Conservation (phyloP, 2,329 filamentous ascomycete species). For the Aspergillus intermedius region DNA sequence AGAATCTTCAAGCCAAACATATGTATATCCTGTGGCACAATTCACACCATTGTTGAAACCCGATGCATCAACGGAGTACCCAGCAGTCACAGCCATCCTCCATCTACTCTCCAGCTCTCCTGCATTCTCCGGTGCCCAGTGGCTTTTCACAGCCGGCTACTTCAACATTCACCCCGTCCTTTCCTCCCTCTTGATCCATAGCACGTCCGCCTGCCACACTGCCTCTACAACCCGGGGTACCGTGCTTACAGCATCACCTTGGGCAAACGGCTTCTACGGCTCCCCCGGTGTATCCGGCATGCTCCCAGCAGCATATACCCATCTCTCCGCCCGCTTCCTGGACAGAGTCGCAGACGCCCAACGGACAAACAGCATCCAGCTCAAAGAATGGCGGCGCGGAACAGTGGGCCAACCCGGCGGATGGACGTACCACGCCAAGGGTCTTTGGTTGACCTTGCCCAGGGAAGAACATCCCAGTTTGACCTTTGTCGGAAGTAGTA, state of each 20-base stretch:
- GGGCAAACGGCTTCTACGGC: constrained; percentile 91
- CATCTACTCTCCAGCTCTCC: constrained; percentile 56
- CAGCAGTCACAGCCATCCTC: constrained; percentile 69
- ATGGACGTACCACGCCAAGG: constrained; percentile 98
- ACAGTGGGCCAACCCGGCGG: constrained; percentile 72
- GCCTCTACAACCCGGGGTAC: constrained; percentile 53
- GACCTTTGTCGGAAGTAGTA: constrained; percentile 82
- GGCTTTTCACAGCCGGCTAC: constrained; percentile 97
- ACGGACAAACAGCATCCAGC: constrained; percentile 53
- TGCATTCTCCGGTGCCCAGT: constrained; percentile 62
- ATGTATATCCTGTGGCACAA: constrained; percentile 80
- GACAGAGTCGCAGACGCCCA: constrained; percentile 52
- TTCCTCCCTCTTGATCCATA: constrained; percentile 69
- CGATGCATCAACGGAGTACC: constrained; percentile 81
- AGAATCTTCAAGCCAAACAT: constrained; percentile 52
- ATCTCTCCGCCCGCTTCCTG: constrained; percentile 77
- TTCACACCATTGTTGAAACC: constrained; percentile 76
- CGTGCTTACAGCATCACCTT: constrained; percentile 84
- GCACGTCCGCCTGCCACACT: constrained; percentile 42
- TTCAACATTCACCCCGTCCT: constrained; percentile 92
- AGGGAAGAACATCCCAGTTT: constrained; percentile 62
- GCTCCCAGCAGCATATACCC: constrained; percentile 84
- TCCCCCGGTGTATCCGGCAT: constrained; percentile 84
- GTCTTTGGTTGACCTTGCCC: constrained; percentile 71
- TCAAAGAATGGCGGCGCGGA: constrained; percentile 85